A percentile compares a stretch with the other conserved stretches of the same genome.
Evolutionary conservation across 148 eudicot genomes (phyloP).

Genomic region (Vaccinium myrtillus): DNA sequence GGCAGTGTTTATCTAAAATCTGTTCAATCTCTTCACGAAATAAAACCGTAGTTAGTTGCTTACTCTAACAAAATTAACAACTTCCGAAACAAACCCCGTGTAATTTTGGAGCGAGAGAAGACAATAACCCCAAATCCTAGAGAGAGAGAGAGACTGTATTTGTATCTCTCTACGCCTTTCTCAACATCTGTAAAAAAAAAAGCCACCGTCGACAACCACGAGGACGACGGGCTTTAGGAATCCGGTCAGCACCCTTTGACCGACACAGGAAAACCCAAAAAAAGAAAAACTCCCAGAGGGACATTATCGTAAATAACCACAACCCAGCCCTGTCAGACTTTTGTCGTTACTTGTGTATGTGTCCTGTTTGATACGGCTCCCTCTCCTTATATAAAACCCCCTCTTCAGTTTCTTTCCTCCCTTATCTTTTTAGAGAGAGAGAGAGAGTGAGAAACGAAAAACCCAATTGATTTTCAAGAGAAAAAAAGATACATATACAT

Average conservation of each 20-base stretch:
- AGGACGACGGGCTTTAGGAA: constrained; percentile 13
- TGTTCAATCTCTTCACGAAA: neutral
- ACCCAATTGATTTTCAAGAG: no score
- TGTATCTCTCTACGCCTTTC: neutral
- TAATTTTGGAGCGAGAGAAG: neutral
- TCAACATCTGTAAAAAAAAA: neutral
- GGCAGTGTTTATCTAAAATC: neutral
- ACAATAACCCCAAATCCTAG: neutral
- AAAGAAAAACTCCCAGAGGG: neutral
- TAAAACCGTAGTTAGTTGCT: constrained; percentile 24
- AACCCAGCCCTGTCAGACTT: neutral
- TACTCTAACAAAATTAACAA: constrained; percentile 33
- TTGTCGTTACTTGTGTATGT: constrained; percentile 19
- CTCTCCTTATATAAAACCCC: constrained; percentile 15
- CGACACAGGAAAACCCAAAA: neutral
- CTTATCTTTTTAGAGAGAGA: neutral
- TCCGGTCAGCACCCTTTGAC: constrained; percentile 51
- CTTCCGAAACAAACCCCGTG: constrained; percentile 23
- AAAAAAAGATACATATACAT: neutral
- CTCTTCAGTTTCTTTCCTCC: neutral
- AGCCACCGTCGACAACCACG: neutral
- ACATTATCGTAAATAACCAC: constrained; percentile 5
- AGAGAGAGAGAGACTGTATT: neutral
- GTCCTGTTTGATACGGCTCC: neutral
- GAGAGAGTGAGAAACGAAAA: neutral